phyloP scores from a whole-genome alignment of 768 basidiomycete species.

The Termitomyces sp. region DNA sequence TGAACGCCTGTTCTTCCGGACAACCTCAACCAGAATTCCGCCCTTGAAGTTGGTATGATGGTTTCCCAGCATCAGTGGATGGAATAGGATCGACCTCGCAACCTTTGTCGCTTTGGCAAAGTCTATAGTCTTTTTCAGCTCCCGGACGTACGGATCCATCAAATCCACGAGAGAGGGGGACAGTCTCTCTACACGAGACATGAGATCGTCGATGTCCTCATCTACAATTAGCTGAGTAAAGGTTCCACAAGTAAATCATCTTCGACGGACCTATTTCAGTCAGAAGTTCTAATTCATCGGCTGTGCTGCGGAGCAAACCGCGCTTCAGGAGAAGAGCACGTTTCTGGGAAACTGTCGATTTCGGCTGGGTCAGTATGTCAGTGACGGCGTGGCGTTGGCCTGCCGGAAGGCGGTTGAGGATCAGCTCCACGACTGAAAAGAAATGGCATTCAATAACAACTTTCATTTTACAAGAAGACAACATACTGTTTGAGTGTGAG shows the following conservation, averaged over 20 bases:
- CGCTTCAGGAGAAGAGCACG: constrained; percentile 64
- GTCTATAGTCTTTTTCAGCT: constrained; percentile 58
- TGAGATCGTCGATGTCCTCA: constrained; percentile 53
- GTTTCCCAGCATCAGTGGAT: constrained; percentile 67
- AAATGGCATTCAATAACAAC: not conserved
- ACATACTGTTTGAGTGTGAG: constrained; percentile 71
- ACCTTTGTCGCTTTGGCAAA: constrained; percentile 60
- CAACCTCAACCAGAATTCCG: constrained; percentile 73
- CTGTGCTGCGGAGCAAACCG: constrained; percentile 56
- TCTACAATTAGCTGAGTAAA: constrained; percentile 28
- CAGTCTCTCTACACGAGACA: constrained; percentile 52
- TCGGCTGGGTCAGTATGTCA: constrained; percentile 61
- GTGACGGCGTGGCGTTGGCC: constrained; percentile 49
- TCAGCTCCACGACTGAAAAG: constrained; percentile 56
- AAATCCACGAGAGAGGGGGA: constrained; percentile 46
- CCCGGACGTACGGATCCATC: constrained; percentile 47
- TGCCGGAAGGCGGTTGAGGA: constrained; percentile 55
- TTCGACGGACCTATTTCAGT: constrained; percentile 47
- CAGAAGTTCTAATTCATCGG: constrained; percentile 72
- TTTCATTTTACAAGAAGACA: not conserved
- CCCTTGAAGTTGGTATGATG: constrained; percentile 64
- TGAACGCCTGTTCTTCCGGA: constrained; percentile 53
- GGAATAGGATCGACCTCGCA: constrained; percentile 54
- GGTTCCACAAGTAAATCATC: not conserved
- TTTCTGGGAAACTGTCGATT: constrained; percentile 63